These are phyloP conservation scores for maize (Zea mays) DNA, from an alignment of 176 grass and related monocot species.

Conservation along the genomic window DNA sequence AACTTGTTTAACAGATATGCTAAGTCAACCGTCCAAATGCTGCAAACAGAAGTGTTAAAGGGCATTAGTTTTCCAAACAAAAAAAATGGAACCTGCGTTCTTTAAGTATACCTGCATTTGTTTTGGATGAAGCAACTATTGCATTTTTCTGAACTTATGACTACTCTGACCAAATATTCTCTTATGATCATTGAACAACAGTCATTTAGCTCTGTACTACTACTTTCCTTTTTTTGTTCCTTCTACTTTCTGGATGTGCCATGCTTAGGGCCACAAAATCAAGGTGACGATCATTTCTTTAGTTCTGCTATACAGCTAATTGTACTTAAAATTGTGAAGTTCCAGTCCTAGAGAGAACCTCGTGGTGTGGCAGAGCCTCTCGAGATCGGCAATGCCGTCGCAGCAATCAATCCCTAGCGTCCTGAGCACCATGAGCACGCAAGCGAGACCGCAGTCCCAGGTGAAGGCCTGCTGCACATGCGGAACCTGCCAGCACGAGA, in stretches of 20 bases:
- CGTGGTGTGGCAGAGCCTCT: constrained; percentile 83
- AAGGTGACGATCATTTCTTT: neutral
- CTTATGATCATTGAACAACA: neutral
- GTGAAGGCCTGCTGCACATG: no score
- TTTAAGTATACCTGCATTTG: neutral
- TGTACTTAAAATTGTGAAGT: neutral
- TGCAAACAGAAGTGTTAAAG: constrained; percentile 33
- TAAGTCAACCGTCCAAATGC: constrained; percentile 91
- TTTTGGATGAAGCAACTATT: neutral
- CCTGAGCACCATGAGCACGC: no score
- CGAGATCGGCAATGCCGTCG: constrained; percentile 67
- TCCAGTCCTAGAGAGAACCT: constrained; percentile 38
- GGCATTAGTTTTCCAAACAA: neutral
- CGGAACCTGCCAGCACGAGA: no score
- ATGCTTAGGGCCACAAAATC: neutral
- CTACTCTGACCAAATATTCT: neutral
- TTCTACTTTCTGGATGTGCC: neutral
- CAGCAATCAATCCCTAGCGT: constrained; percentile 67
- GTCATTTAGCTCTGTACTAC: neutral
- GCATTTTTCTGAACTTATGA: neutral
- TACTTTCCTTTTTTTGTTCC: neutral
- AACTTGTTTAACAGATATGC: constrained; percentile 84
- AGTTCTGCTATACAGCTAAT: neutral
- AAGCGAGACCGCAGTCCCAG: no score
- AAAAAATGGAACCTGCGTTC: neutral